A percentile compares a stretch with the other conserved stretches of the same genome.
Evolutionary conservation across 257 asterid genomes (phyloP).

Genomic region (Buddleja alternifolia): DNA sequence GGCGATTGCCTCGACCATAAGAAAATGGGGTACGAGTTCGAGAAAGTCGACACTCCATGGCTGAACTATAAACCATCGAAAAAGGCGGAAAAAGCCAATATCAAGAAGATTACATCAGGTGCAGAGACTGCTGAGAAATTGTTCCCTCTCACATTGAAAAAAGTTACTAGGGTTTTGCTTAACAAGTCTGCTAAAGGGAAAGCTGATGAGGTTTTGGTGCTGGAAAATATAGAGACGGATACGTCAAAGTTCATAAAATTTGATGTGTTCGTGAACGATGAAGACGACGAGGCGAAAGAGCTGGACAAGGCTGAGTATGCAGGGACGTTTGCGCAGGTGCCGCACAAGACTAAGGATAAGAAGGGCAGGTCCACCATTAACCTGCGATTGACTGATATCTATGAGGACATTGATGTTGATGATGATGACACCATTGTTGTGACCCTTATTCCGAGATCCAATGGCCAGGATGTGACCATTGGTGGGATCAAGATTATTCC

Average conservation of each 20-base stretch:
- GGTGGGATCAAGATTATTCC: slow-evolving; percentile 55
- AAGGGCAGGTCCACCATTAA: slow-evolving; percentile 24
- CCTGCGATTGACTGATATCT: slow-evolving; percentile 35
- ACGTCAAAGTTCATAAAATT: slow-evolving; percentile 40
- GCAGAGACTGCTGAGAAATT: slow-evolving; percentile 19
- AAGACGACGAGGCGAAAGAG: slow-evolving; percentile 39
- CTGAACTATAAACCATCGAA: slow-evolving; percentile 37
- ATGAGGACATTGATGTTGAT: slow-evolving; percentile 40
- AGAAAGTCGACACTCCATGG: slow-evolving; percentile 49
- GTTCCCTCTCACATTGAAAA: slow-evolving; percentile 45
- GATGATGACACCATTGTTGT: slow-evolving; percentile 44
- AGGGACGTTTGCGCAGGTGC: slow-evolving; percentile 55
- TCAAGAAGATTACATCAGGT: slow-evolving; percentile 16
- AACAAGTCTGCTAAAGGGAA: slow-evolving; percentile 39
- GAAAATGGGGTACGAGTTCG: slow-evolving; percentile 46
- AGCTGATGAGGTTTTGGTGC: slow-evolving; percentile 42
- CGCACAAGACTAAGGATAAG: slow-evolving; percentile 41
- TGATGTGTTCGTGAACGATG: slow-evolving; percentile 59
- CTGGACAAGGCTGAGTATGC: slow-evolving; percentile 54
- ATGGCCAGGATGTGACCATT: slow-evolving; percentile 40
- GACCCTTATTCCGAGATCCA: slow-evolving; percentile 43
- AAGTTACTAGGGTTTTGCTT: slow-evolving; percentile 32
- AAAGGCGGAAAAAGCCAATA: slow-evolving; percentile 27
- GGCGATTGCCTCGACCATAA: slow-evolving; percentile 34
- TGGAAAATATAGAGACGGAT: slow-evolving; percentile 36